Evolutionary conservation across 2,329 filamentous ascomycete species (phyloP).

Genomic region (Colletotrichum orchidophilum): DNA sequence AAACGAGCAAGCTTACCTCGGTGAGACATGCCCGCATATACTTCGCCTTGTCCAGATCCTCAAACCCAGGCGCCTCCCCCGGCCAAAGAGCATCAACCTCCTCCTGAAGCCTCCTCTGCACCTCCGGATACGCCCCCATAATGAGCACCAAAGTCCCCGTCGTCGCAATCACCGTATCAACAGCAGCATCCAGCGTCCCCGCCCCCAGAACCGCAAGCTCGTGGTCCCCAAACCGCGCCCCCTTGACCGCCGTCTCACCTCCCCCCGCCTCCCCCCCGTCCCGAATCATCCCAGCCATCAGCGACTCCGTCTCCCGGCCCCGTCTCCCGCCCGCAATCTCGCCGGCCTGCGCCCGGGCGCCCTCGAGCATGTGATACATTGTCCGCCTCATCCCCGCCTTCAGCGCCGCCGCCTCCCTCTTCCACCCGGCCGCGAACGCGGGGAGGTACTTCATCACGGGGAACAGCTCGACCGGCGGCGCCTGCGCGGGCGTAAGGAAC

Average conservation of each 20-base stretch:
- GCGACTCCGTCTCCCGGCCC: constrained; percentile 51
- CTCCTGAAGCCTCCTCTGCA: constrained; percentile 37
- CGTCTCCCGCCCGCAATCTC: constrained; percentile 40
- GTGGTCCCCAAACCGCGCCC: not conserved
- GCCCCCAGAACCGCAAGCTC: constrained; percentile 14
- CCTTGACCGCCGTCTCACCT: not conserved
- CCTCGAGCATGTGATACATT: constrained; percentile 49
- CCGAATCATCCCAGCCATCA: constrained; percentile 51
- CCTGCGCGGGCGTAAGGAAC: constrained; percentile 39
- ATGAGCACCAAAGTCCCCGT: constrained; percentile 31
- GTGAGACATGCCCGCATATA: constrained; percentile 39
- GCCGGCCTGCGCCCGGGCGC: constrained; percentile 41
- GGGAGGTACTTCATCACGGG: constrained; percentile 51
- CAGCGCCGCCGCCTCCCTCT: constrained; percentile 50
- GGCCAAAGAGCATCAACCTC: constrained; percentile 41
- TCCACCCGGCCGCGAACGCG: constrained; percentile 56
- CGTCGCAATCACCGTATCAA: constrained; percentile 6
- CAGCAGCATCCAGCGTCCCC: constrained; percentile 10
- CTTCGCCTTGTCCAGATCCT: constrained; percentile 33
- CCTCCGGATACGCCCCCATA: constrained; percentile 37
- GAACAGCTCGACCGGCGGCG: constrained; percentile 40
- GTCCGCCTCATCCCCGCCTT: constrained; percentile 48
- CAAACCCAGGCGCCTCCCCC: constrained; percentile 42
- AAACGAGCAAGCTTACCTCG: constrained; percentile 32
- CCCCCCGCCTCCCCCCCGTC: constrained; percentile 48